A percentile compares a stretch with the other conserved stretches of the same genome.
phyloP scores from a whole-genome alignment of 371 early-diverging fungal species.

The Actinomortierella wolfii region DNA sequence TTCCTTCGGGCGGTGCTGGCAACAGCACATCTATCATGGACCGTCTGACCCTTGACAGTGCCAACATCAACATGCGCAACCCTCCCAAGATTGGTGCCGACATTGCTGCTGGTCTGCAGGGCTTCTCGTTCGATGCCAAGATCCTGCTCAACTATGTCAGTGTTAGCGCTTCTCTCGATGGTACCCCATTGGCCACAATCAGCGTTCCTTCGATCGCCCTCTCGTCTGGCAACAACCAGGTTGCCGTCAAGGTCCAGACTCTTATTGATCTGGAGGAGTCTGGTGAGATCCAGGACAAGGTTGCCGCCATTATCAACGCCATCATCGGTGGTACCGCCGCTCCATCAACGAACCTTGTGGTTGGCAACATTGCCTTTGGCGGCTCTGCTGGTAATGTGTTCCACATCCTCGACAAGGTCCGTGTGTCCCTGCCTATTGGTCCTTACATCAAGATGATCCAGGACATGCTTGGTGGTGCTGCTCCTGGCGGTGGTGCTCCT shows the following conservation, averaged over 20 bases:
- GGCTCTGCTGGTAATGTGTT: conserved; percentile 24
- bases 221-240: conserved; percentile 36
- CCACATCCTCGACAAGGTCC: conserved; percentile 43
- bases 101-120: conserved; percentile 26
- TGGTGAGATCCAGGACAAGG: conserved; percentile 32
- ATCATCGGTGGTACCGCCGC: conserved; percentile 25
- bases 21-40: conserved; percentile 27
- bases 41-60: conserved; percentile 28
- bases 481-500: conserved; percentile 6
- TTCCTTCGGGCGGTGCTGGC: conserved; percentile 11
- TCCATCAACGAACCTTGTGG: conserved; percentile 33
- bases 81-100: conserved; percentile 47
- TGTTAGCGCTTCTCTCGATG: conserved; percentile 39
- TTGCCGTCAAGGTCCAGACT: conserved; percentile 20
- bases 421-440: conserved; percentile 34
- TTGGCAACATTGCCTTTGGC: conserved; percentile 43
- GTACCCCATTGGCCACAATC: conserved; percentile 33
- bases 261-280: conserved; percentile 27
- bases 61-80: conserved; percentile 45
- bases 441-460: conserved; percentile 38
- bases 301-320: conserved; percentile 37
- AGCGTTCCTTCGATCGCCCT: conserved; percentile 30
- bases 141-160: conserved; percentile 42
- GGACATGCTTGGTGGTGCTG: conserved; percentile 25
- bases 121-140: conserved; percentile 39